Percentiles rank a stretch among this genome's conserved stretches.
These are phyloP conservation scores for Trametes maxima DNA, from an alignment of 768 basidiomycete species.

Conservation along the genomic window DNA sequence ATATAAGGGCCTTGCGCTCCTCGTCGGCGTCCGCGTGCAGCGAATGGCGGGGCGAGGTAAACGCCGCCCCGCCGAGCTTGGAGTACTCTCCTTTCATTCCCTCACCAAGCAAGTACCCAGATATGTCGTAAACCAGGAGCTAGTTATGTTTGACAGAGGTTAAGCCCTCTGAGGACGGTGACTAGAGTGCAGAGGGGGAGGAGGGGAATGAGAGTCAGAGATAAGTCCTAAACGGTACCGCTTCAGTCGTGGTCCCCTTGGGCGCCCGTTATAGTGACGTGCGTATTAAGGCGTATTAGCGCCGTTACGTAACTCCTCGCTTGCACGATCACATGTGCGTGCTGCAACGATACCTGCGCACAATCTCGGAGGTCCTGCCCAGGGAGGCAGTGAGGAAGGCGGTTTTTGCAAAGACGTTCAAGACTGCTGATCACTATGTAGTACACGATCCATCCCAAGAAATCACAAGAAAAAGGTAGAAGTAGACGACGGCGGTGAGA, in stretches of 20 bases:
- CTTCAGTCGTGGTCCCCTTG: not conserved
- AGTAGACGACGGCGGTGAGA: not conserved
- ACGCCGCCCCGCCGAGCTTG: not conserved
- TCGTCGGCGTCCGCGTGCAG: conserved; percentile 13
- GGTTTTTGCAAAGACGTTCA: not conserved
- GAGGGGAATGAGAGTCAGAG: not conserved
- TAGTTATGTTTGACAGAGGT: too few species aligned
- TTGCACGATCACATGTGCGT: conserved; percentile 4
- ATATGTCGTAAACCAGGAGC: not conserved
- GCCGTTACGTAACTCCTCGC: conserved; percentile 1
- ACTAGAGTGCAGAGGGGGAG: not conserved
- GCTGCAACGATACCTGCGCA: not conserved
- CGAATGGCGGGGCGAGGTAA: not conserved
- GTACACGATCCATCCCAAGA: conserved; percentile 13
- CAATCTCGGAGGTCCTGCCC: too few species aligned
- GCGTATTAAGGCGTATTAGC: not conserved
- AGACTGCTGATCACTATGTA: not conserved
- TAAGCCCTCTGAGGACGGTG: too few species aligned
- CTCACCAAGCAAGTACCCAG: too few species aligned
- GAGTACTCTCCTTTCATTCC: conserved; percentile 15
- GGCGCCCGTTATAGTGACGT: not conserved
- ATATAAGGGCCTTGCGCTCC: conserved; percentile 25
- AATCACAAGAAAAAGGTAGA: not conserved
- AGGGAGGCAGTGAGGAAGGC: not conserved
- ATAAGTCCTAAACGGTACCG: not conserved